Conservation (phyloP, 495 filamentous ascomycete genomes). For the Cercophora samala region DNA sequence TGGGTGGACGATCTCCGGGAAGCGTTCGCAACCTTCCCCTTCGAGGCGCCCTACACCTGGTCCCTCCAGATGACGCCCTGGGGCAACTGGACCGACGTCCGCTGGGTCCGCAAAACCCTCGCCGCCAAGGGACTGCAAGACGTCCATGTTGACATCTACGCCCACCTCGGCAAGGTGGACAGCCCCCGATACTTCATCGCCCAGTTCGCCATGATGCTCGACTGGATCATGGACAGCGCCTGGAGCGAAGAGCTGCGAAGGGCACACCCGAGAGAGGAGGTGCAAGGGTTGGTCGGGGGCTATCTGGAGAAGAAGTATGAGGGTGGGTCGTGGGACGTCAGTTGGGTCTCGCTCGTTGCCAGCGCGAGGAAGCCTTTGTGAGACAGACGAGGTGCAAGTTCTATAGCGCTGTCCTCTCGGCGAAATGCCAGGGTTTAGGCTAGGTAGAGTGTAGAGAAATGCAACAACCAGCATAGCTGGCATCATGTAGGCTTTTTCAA, state of each 20-base stretch:
- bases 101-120: conserved; percentile 36
- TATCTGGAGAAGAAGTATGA: conserved; percentile 38
- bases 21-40: conserved; percentile 37
- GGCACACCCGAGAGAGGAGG: conserved; percentile 33
- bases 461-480: no score
- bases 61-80: conserved; percentile 34
- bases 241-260: conserved; percentile 42
- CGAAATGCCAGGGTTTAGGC: no score
- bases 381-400: no score
- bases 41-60: conserved; percentile 35
- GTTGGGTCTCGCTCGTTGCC: conserved; percentile 34
- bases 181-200: conserved; percentile 32
- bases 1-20: conserved; percentile 33
- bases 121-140: conserved; percentile 31
- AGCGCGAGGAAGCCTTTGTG: conserved; percentile 32
- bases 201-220: conserved; percentile 36
- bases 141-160: conserved; percentile 33
- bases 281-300: conserved; percentile 32
- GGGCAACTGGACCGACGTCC: conserved; percentile 36
- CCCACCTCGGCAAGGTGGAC: conserved; percentile 29
- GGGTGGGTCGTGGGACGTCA: conserved; percentile 36
- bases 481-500: no score
- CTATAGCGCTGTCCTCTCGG: no score
- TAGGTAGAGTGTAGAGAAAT: no score
- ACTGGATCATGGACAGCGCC: conserved; percentile 33